Conservation (phyloP, 2,329 filamentous ascomycete species). For the Ophiostoma ips region DNA sequence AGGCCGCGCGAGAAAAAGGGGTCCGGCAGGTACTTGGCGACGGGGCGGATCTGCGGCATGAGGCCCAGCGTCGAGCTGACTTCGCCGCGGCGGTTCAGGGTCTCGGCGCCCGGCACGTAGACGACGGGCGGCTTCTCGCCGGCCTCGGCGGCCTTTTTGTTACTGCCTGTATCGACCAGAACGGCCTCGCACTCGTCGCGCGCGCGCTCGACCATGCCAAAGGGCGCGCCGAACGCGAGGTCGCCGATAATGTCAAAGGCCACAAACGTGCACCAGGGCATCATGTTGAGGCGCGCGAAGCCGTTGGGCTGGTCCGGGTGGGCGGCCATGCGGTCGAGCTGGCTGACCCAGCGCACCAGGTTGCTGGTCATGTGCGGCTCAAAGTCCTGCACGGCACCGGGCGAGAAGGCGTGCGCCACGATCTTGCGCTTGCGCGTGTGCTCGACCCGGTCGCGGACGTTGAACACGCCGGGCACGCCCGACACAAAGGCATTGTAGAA, state of each 20-base stretch:
- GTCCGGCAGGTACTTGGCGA: slow-evolving; percentile 7
- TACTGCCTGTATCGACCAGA: neutral
- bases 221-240: slow-evolving; percentile 30
- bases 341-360: slow-evolving; percentile 8
- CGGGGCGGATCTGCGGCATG: slow-evolving; percentile 7
- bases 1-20: slow-evolving; percentile 10
- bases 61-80: slow-evolving; percentile 11
- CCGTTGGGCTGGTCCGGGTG: slow-evolving; percentile 1
- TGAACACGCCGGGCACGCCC: slow-evolving; percentile 36
- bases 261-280: slow-evolving; percentile 20
- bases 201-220: slow-evolving; percentile 16
- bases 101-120: slow-evolving; percentile 11
- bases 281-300: slow-evolving; percentile 10
- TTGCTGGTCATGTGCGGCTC: slow-evolving; percentile 12
- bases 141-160: neutral
- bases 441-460: slow-evolving; percentile 51
- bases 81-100: slow-evolving; percentile 11
- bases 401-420: slow-evolving; percentile 48
- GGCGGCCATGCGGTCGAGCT: slow-evolving; percentile 4
- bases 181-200: slow-evolving; percentile 9
- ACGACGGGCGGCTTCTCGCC: neutral
- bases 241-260: slow-evolving; percentile 30
- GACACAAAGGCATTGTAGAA: slow-evolving; percentile 12
- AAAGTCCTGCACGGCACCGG: slow-evolving; percentile 11
- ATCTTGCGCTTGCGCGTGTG: slow-evolving; percentile 59